Evolutionary conservation across 2,329 filamentous ascomycete species (phyloP).

Genomic region (Fusarium acutatum): DNA sequence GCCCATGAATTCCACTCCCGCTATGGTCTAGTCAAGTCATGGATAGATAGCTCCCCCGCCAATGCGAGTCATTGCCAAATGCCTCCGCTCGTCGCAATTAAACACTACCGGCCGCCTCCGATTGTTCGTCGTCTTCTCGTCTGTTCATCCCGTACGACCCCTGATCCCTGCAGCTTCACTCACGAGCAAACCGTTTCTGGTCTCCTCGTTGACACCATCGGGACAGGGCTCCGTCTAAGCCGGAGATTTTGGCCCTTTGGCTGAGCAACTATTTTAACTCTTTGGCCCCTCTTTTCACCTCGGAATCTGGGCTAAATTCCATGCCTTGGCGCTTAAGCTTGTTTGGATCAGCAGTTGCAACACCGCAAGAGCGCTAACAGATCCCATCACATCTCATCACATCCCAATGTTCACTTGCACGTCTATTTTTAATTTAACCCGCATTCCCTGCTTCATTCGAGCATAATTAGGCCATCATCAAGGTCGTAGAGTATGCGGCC

Average conservation of each 20-base stretch:
- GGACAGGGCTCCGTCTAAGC: constrained; percentile 2
- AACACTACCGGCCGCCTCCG: constrained; percentile 33
- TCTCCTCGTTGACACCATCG: constrained; percentile 5
- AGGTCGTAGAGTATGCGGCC: neutral
- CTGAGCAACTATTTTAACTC: constrained; percentile 5
- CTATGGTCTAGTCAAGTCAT: constrained; percentile 25
- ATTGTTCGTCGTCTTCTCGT: constrained; percentile 19
- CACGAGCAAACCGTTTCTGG: neutral
- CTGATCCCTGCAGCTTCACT: constrained; percentile 22
- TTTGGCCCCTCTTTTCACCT: constrained; percentile 28
- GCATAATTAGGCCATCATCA: constrained; percentile 32
- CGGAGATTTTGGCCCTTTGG: constrained; percentile 23
- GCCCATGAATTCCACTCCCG: constrained; percentile 9
- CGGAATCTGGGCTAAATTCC: constrained; percentile 42
- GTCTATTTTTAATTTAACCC: constrained; percentile 51
- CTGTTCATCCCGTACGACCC: constrained; percentile 22
- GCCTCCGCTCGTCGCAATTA: constrained; percentile 20
- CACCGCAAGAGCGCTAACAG: constrained; percentile 39
- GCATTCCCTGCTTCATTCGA: constrained; percentile 20
- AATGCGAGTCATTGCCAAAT: constrained; percentile 41
- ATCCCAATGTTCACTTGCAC: constrained; percentile 11
- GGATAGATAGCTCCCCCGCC: constrained; percentile 30
- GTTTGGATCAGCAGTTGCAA: constrained; percentile 26
- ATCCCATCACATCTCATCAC: constrained; percentile 35
- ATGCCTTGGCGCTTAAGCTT: constrained; percentile 38